These are phyloP conservation scores for Suillus lakei DNA, from an alignment of 768 basidiomycete species.

Conservation along the genomic window DNA sequence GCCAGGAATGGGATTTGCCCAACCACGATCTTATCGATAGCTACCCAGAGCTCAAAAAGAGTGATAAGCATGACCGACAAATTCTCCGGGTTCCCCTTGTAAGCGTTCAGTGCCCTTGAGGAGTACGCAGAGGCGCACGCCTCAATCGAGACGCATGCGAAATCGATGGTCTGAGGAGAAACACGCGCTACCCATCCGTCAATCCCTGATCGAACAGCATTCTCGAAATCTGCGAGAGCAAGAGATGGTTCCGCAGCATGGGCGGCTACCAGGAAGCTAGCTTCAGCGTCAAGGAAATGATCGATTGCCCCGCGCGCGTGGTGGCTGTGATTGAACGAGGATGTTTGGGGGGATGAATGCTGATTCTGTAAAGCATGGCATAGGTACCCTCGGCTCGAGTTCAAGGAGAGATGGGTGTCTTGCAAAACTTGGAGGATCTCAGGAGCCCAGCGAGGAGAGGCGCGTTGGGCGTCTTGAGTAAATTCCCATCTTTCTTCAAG, in stretches of 20 bases:
- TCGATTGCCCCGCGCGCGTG: slow-evolving; percentile 18
- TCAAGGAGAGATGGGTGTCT: slow-evolving; percentile 42
- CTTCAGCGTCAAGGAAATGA: slow-evolving; percentile 21
- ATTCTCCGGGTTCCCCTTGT: slow-evolving; percentile 42
- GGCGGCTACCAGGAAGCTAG: slow-evolving; percentile 15
- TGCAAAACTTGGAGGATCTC: slow-evolving; percentile 26
- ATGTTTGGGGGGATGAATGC: no score
- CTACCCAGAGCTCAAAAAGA: slow-evolving; percentile 42
- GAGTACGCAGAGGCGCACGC: slow-evolving; percentile 34
- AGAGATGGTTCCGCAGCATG: slow-evolving; percentile 18
- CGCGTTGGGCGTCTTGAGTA: slow-evolving; percentile 32
- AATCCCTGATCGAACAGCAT: slow-evolving; percentile 32
- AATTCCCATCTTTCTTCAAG: slow-evolving; percentile 42
- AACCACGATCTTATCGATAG: slow-evolving; percentile 33
- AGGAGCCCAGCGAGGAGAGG: slow-evolving; percentile 36
- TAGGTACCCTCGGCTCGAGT: slow-evolving; percentile 34
- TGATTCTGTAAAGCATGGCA: slow-evolving; percentile 16
- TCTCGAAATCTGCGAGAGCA: slow-evolving; percentile 44
- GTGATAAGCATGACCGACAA: slow-evolving; percentile 49
- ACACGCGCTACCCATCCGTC: slow-evolving; percentile 39
- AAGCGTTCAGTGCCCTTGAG: slow-evolving; percentile 26
- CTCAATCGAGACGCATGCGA: slow-evolving; percentile 25
- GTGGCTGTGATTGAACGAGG: slow-evolving; percentile 10
- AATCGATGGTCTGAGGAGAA: background rate
- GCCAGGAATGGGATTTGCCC: slow-evolving; percentile 28